These are phyloP conservation scores for Macadamia integrifolia DNA, from an alignment of 164 flowering plant species.

Conservation along the genomic window DNA sequence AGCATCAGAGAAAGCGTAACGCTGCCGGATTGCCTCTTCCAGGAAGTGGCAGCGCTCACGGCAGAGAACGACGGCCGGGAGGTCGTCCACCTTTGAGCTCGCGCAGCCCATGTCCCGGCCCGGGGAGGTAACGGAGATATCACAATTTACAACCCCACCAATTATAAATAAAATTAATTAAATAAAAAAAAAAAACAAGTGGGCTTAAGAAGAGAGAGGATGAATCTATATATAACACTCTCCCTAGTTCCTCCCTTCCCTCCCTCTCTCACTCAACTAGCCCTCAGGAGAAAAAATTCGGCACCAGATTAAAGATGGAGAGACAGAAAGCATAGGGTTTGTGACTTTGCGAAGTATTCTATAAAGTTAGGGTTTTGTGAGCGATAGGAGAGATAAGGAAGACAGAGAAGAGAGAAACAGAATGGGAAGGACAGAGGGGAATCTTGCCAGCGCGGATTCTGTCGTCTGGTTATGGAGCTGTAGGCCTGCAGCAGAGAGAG, in stretches of 20 bases:
- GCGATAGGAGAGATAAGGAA: not conserved
- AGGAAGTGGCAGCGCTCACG: slow-evolving; percentile 44
- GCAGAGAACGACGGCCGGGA: slow-evolving; percentile 49
- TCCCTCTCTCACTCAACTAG: too few relatives aligned
- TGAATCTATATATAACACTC: not conserved
- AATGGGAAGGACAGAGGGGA: slow-evolving; percentile 10
- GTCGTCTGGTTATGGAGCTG: slow-evolving; percentile 15
- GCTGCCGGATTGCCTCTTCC: slow-evolving; percentile 33
- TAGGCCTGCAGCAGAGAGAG: slow-evolving; percentile 7
- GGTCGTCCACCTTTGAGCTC: slow-evolving; percentile 39
- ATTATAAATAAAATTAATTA: not conserved
- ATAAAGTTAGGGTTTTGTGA: slow-evolving; percentile 7
- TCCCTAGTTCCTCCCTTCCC: too few relatives aligned
- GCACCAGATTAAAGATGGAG: not conserved
- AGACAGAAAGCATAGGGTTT: not conserved
- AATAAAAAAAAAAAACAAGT: not conserved
- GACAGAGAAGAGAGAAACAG: not conserved
- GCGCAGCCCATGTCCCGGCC: slow-evolving; percentile 41
- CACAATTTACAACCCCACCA: not conserved
- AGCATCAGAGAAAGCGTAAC: slow-evolving; percentile 34
- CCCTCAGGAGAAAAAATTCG: not conserved
- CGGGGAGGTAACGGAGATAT: not conserved
- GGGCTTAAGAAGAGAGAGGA: not conserved
- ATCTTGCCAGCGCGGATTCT: slow-evolving; percentile 22
- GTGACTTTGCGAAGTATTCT: not conserved